phyloP scores from a whole-genome alignment of 2,329 filamentous ascomycete species.

The Diaporthe australafricana region DNA sequence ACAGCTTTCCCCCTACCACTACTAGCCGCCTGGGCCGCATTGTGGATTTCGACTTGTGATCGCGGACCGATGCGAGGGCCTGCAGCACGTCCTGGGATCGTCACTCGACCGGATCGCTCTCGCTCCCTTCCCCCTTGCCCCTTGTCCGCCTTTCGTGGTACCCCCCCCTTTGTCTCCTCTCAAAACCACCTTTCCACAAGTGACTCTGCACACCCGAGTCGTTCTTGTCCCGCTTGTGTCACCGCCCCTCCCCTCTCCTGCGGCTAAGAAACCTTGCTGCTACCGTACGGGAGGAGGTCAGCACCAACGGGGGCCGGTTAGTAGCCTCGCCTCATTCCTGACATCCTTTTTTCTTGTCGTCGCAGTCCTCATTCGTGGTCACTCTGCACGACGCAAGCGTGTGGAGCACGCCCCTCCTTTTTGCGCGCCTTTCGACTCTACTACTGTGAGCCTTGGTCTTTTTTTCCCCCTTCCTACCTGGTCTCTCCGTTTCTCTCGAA shows the following conservation, averaged over 20 bases:
- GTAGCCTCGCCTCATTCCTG: conserved; percentile 27
- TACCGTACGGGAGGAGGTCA: conserved; percentile 15
- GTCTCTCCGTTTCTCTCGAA: too few relatives aligned
- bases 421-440: too few relatives aligned
- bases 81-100: conserved; percentile 28
- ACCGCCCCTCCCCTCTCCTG: conserved; percentile 26
- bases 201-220: conserved; percentile 23
- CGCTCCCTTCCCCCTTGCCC: neutral
- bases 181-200: neutral
- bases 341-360: neutral
- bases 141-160: neutral
- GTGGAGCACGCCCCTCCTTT: neutral
- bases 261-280: conserved; percentile 18
- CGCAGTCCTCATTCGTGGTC: neutral
- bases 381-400: conserved; percentile 11
- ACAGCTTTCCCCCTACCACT: neutral
- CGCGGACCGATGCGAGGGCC: conserved; percentile 33
- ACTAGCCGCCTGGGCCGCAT: conserved; percentile 20
- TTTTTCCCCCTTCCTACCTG: too few relatives aligned
- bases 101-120: conserved; percentile 20
- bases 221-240: conserved; percentile 24
- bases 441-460: neutral
- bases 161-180: neutral
- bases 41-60: conserved; percentile 32
- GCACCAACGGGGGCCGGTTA: conserved; percentile 20